Evolutionary conservation across 148 eudicot genomes (phyloP), one percentile per base, ranked within the genome.

Genomic region (Vaccinium corymbosum): DNA sequence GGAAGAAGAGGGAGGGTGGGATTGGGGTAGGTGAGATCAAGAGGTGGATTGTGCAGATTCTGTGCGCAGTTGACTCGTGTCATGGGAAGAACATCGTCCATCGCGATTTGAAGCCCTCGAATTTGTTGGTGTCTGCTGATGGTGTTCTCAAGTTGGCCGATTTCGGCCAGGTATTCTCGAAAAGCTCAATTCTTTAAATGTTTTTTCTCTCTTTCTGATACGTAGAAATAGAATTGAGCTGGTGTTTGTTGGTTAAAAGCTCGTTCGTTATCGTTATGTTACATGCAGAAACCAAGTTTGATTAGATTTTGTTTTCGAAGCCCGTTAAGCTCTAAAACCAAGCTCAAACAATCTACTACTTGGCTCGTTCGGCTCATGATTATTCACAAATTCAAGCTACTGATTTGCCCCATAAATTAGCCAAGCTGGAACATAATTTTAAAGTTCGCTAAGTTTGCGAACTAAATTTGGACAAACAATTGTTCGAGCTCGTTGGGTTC

Each of bases 101-200:
- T 86, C 84, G 99, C 48, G 99, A 97, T 91, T 86, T 97, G 84
- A 97, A 97, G 86, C 99, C 99, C 0, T 80, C 92, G 0, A 97
- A 97, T 92, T 85, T 97, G 94, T 85, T 97, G 88, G 86, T 97
- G 68, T 90, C 93, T 14, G 91, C 88, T n/a, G 88, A 89, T 79
- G 99, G 99, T 17, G 89, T 94, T 19, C 89, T 97, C 66, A 97
- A 94, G 74, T 79, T 97, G 84, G 99, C 98, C 85, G 98, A 96
- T 90, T 96, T 96, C 83, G 98, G 98, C 6, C 98, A 96, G 98
- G 95, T 95, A 27, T 4, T 19, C 48, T 17, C 56, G 7, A 6
- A 19, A 50, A 46, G 38, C 70, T 76, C 74, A 59, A 19, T 3
- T 61, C 42, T 81, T 27, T 11, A 0, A 1, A 0, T 49, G 9